Conservation (phyloP, 352 stramenopile species). For the Globisporangium lucens region DNA sequence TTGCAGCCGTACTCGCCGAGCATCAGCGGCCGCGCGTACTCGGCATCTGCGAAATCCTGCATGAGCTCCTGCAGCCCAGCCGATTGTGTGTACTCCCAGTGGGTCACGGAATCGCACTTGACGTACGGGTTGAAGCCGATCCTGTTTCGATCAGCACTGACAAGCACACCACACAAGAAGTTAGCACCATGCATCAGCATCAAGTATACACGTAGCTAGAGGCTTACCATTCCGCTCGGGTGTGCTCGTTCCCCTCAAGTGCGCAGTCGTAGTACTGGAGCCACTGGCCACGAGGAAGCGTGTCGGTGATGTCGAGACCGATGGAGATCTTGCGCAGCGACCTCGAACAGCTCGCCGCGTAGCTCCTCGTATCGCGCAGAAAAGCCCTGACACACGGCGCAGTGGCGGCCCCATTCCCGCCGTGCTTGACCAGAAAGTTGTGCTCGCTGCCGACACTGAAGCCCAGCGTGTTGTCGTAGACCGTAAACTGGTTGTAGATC, state of each 20-base stretch:
- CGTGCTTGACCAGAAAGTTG: conserved; percentile 31
- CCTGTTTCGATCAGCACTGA: conserved; percentile 3
- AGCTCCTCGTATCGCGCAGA: conserved; percentile 38
- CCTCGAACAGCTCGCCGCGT: conserved; percentile 28
- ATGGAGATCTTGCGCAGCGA: conserved; percentile 38
- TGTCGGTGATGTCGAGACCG: conserved; percentile 45
- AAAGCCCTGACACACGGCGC: conserved; percentile 48
- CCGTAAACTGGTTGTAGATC: conserved; percentile 51
- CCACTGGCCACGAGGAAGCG: conserved; percentile 30
- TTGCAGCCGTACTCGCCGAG: conserved; percentile 62
- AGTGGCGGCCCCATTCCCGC: conserved; percentile 23
- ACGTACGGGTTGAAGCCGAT: conserved; percentile 60
- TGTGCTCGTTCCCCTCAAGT: conserved; percentile 37
- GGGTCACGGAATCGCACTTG: conserved; percentile 36
- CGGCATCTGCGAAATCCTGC: conserved; percentile 33
- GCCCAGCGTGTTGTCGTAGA: conserved; percentile 54
- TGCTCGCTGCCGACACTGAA: conserved; percentile 54
- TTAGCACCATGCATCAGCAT: background rate
- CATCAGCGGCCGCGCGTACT: conserved; percentile 42
- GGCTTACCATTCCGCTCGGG: conserved; percentile 28
- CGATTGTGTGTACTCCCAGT: conserved; percentile 36
- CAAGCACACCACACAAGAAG: background rate
- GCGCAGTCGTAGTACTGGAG: conserved; percentile 47
- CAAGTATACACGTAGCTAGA: background rate
- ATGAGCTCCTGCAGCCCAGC: conserved; percentile 42